Base-by-base conservation (phyloP, 371 early-diverging fungal genomes). In the Entomophthora muscae region DNA sequence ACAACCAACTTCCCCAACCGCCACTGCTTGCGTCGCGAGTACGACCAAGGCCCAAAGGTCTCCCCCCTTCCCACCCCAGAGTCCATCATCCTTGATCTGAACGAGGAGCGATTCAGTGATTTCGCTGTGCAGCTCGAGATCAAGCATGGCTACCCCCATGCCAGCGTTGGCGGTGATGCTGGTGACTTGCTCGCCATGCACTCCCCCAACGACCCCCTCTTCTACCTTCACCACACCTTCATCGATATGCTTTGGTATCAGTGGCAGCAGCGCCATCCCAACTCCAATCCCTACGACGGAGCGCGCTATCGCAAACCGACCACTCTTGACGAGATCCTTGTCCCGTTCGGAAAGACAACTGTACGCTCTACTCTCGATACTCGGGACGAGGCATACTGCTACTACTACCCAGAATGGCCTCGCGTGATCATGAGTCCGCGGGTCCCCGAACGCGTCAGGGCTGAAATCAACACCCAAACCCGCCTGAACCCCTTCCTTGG, bases 91-190 rank as follows among this genome's bases (percentile, higher is more conserved):
- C 23, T 26, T 3, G 54, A 23, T 3, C n/a, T 53, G 26, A 26
- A n/a, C 3, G 32, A 53, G 22, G 60, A 29, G 24, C 21, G 23
- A n/a, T 78, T 72, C 71, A 52, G 63, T 52, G 57, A 63, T 12
- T 76, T 77, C 65, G 65, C 74, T 1, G 53, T 61, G 1, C 52
- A 56, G 13, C 42, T 79, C 24, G 82, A 79, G 65, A 23, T 63
- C 22, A 33, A 60, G 53, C 78, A 82, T 68, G 72, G 71, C n/a
- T 21, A 65, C 5, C 71, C 79, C 21, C 82, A 82, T 71, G 13
- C 29, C 21, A 64, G 63, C 32, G 61, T 81, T 55, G 76, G 78
- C 13, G 55, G 55, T 7, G 80, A 76, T 63, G 24, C 31, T 22
- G 79, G 78, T 7, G 67, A 72, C 57, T 72, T 76, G 68, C 66